phyloP scores from a whole-genome alignment of 1,284 basidiomycete species.

The Trametes pubescens region DNA sequence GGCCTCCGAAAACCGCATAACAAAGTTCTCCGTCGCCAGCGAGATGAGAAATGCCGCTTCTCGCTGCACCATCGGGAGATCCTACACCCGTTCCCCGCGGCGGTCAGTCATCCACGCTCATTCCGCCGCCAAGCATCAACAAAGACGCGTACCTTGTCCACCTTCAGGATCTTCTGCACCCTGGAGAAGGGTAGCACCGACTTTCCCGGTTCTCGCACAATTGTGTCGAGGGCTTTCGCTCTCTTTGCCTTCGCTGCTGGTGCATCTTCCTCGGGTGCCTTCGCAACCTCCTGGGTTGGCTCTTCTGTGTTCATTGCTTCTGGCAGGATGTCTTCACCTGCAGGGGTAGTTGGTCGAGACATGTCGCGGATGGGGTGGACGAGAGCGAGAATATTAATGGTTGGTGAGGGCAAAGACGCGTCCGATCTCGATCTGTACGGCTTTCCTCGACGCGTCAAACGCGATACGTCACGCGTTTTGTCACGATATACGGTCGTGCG shows the following conservation, averaged over 20 bases:
- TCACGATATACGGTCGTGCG: neutral
- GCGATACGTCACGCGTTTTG: slow-evolving; percentile 19
- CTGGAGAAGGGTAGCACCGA: slow-evolving; percentile 73
- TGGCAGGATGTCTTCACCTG: neutral
- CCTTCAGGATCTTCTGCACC: slow-evolving; percentile 83
- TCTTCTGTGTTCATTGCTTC: slow-evolving; percentile 5
- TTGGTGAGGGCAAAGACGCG: slow-evolving; percentile 1
- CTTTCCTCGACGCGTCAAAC: slow-evolving; percentile 6
- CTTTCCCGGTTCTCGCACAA: slow-evolving; percentile 54
- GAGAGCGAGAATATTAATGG: neutral
- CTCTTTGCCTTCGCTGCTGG: slow-evolving; percentile 21
- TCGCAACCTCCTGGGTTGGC: neutral
- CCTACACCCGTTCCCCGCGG: slow-evolving; percentile 51
- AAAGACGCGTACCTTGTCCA: slow-evolving; percentile 62
- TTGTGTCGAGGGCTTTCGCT: slow-evolving; percentile 21
- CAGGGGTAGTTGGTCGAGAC: neutral
- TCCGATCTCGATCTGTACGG: neutral
- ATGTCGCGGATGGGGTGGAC: neutral
- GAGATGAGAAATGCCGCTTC: slow-evolving; percentile 80
- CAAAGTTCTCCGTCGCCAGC: slow-evolving; percentile 81
- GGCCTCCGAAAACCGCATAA: slow-evolving; percentile 68
- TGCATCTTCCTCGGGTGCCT: neutral
- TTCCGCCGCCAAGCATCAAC: no score
- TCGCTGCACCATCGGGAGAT: slow-evolving; percentile 74
- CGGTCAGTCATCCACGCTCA: neutral